A percentile compares a stretch with the other conserved stretches of the same genome.
Evolutionary conservation across 192 early-diverging fungal species (phyloP).

Genomic region (Entophlyctis helioformis): DNA sequence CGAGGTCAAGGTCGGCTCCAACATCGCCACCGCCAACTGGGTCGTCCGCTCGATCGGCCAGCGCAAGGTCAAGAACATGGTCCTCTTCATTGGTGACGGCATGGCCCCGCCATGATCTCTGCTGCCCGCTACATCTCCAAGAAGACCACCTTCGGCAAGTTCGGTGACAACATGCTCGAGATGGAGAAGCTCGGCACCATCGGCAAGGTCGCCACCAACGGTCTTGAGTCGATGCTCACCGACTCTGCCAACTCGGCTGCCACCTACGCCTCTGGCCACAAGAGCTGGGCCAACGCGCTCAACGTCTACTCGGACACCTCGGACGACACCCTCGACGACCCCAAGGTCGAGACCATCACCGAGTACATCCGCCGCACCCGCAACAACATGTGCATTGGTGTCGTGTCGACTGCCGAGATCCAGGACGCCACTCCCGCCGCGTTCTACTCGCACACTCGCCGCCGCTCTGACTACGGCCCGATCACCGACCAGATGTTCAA

Average conservation of each 20-base stretch:
- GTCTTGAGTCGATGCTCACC: conserved; percentile 46
- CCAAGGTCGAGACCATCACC: conserved; percentile 47
- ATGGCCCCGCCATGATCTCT: conserved; percentile 47
- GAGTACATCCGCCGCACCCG: conserved; percentile 47
- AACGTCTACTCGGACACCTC: conserved; percentile 54
- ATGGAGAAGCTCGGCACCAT: conserved; percentile 20
- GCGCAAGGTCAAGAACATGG: conserved; percentile 50
- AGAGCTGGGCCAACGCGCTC: conserved; percentile 40
- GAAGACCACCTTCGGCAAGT: conserved; percentile 46
- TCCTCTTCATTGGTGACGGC: conserved; percentile 56
- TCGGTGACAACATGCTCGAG: conserved; percentile 27
- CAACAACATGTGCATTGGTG: conserved; percentile 49
- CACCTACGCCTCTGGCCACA: conserved; percentile 49
- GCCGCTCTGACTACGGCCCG: conserved; percentile 32
- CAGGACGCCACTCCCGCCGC: conserved; percentile 58
- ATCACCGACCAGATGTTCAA: conserved; percentile 36
- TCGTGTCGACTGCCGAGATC: conserved; percentile 48
- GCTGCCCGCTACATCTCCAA: conserved; percentile 47
- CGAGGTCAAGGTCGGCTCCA: conserved; percentile 14
- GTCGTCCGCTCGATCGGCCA: conserved; percentile 28
- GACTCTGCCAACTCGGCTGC: conserved; percentile 63
- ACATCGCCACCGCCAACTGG: conserved; percentile 26
- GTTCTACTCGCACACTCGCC: conserved; percentile 44
- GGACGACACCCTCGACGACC: conserved; percentile 40
- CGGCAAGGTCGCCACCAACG: conserved; percentile 47